Evolutionary conservation across 257 asterid species (phyloP), one percentile per base, ranked within the genome.

Genomic region (Ehretia macrophylla): DNA sequence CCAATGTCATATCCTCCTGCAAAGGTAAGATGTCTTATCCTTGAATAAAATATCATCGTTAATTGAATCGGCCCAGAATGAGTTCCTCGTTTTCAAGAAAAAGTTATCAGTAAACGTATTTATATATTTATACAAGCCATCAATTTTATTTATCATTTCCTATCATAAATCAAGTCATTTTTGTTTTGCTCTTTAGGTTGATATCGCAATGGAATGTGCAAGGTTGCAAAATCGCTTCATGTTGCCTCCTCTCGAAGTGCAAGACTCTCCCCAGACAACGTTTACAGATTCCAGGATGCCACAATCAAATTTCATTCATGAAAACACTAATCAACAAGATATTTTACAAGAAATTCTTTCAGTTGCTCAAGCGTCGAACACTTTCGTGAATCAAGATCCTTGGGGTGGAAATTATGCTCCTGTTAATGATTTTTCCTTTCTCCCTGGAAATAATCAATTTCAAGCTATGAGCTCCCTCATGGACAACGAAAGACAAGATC

Each of bases 181-280:
- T 42, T 45, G 17, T 14, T 8, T 44, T 59, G 11, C 17, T 55
- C 19, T 23, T 49, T 17, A 61, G 66, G 66, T 61, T 23, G 56
- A 49, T 40, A 35, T 61, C 23, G 66, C 57, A 61, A 27, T 61
- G 47, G 67, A 62, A 21, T 62, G 60, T 20, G 59, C 67, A 52
- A 62, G 60, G 51, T 10, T 62, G 59, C 59, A 62, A 50, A 47
- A 66, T 39, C 51, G 53, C 5, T 51, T 58, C 32, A 1, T 17
- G 19, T 21, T 56, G 18, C 70, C 64, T 2, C 58, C 70, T 6
- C 17, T 66, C 16, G 65, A 66, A 37, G 58, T 66, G 21, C 65
- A 58, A 8, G 71, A 57, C 38, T 66, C 51, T 11, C 51, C 71
- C 6, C 67, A 60, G 46, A 35, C 58, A 49, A 55, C 60, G 32